Evolutionary conservation across 805 yeast species (phyloP), one percentile per base, ranked within the genome.

Genomic region (Kuraishia cidri): DNA sequence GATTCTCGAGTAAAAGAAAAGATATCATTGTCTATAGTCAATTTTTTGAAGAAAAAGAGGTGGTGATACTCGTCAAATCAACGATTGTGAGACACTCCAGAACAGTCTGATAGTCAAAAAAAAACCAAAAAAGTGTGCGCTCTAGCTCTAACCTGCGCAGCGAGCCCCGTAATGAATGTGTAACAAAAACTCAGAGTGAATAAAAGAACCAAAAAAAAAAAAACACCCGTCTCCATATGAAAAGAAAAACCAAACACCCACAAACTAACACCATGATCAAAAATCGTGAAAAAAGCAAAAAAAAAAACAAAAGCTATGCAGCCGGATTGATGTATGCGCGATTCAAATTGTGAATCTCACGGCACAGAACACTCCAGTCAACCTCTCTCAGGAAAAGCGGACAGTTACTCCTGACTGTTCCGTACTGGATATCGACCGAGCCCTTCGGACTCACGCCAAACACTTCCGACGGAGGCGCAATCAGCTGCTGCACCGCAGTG

Each of bases 341-440:
- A 54, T 88, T 90, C 60, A 90, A 62, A 39, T 71, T 68, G 47
- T 80, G 75, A 37, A 90, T 83, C 47, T 86, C 94, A 23, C 90
- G 69, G 49, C 97, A 85, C 46, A 90, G 59, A 5, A 82, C 66
- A 47, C 75, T 81, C 97, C 97, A 90, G 46, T 87, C 96, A 33
- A 84, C 78, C 35, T 77, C 85, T 22, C 95, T 63, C 20, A 60
- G 35, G 45, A 61, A 58, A 4, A 39, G 40, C 10, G 46, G 48
- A 25, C 45, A 32, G 30, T 50, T 52, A 45, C 47, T 52, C 26
- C n/a, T n/a, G n/a, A n/a, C n/a, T n/a, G n/a, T n/a, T n/a, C n/a
- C n/a, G n/a, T n/a, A n/a, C n/a, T n/a, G n/a, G n/a, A n/a, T n/a
- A n/a, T n/a, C n/a, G n/a, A n/a, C n/a, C n/a, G n/a, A n/a, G n/a